These are phyloP conservation scores for Besnoitia besnoiti DNA, from an alignment of 169 alveolate genomes.

Conservation along the genomic window DNA sequence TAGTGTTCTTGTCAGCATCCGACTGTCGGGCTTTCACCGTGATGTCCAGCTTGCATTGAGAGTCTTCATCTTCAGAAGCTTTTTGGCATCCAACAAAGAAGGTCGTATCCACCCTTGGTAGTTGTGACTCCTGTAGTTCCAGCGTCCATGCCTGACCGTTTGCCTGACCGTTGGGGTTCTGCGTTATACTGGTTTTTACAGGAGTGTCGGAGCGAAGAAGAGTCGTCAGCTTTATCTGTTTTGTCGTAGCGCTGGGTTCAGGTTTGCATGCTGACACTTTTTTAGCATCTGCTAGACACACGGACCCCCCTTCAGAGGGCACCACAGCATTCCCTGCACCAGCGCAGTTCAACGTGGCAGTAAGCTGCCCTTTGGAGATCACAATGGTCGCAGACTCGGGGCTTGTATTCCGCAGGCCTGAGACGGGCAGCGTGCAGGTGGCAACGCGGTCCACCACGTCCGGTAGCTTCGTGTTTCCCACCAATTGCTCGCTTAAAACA, in stretches of 20 bases:
- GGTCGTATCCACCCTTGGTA: background rate
- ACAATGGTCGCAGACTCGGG: background rate
- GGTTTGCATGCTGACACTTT: background rate
- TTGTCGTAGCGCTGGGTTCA: background rate
- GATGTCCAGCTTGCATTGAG: background rate
- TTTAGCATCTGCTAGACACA: background rate
- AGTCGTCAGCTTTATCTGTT: background rate
- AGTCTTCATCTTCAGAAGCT: background rate
- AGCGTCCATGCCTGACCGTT: background rate
- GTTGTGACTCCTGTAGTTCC: background rate
- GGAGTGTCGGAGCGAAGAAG: background rate
- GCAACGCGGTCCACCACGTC: background rate
- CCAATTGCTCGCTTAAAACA: background rate
- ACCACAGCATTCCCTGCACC: background rate
- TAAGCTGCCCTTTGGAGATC: background rate
- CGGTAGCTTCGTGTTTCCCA: background rate
- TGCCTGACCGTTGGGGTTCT: too few species aligned
- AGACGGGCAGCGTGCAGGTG: background rate
- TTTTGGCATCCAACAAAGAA: background rate
- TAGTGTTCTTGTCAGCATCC: background rate
- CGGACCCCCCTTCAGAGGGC: background rate
- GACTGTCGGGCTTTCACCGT: background rate
- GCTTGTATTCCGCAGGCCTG: background rate
- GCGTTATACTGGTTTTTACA: too few species aligned
- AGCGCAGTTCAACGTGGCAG: background rate